phyloP scores from a whole-genome alignment of 352 stramenopile species.

The Phytophthora crassamura region DNA sequence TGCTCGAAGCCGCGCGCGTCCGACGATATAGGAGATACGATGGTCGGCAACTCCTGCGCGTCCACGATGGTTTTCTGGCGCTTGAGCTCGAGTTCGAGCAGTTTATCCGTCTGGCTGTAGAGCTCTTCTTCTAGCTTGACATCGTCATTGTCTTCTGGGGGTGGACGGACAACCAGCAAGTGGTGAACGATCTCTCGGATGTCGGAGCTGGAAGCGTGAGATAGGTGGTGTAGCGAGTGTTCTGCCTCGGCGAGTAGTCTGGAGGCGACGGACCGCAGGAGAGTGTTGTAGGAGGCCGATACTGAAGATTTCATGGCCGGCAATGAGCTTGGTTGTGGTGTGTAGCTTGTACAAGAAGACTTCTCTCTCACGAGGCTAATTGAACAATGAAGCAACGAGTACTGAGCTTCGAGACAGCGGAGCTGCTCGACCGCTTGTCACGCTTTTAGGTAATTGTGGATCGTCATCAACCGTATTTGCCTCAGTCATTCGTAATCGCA shows the following conservation, averaged over 20 bases:
- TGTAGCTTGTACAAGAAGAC: slow-evolving; percentile 3
- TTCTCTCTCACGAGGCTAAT: slow-evolving; percentile 16
- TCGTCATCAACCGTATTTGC: neutral
- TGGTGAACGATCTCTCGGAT: slow-evolving; percentile 62
- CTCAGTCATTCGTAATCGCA: slow-evolving; percentile 10
- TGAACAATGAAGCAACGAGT: slow-evolving; percentile 19
- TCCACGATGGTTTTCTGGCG: slow-evolving; percentile 30
- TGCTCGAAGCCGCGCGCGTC: slow-evolving; percentile 34
- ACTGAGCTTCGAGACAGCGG: neutral
- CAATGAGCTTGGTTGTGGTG: neutral
- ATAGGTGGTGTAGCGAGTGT: slow-evolving; percentile 48
- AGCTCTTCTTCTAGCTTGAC: slow-evolving; percentile 41
- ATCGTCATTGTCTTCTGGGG: slow-evolving; percentile 37
- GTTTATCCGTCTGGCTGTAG: slow-evolving; percentile 42
- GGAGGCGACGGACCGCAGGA: slow-evolving; percentile 36
- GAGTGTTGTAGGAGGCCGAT: slow-evolving; percentile 38
- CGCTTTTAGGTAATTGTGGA: neutral
- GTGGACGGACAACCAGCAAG: slow-evolving; percentile 49
- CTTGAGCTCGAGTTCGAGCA: slow-evolving; percentile 37
- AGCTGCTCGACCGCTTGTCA: slow-evolving; percentile 1
- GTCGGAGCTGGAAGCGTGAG: slow-evolving; percentile 43
- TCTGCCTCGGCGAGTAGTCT: slow-evolving; percentile 47
- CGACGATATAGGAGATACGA: slow-evolving; percentile 5
- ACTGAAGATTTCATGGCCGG: slow-evolving; percentile 17
- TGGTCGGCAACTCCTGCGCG: slow-evolving; percentile 16